Evolutionary conservation across 2,329 filamentous ascomycete species (phyloP).

Genomic region (Neofusicoccum sp.): DNA sequence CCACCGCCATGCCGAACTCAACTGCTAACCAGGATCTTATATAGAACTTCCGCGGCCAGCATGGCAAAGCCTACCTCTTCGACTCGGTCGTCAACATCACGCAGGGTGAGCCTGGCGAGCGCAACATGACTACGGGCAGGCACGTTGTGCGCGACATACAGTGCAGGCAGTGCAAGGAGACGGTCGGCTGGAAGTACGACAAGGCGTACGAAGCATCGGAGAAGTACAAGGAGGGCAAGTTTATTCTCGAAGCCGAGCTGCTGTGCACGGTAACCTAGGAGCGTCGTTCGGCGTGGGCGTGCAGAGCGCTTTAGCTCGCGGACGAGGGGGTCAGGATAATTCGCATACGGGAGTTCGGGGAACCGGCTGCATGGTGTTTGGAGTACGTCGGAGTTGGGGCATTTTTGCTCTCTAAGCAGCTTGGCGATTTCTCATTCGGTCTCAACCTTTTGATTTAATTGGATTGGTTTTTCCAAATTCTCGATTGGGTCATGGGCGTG

Average conservation of each 20-base stretch:
- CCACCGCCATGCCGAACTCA: background rate
- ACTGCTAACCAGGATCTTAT: background rate
- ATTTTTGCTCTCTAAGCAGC: background rate
- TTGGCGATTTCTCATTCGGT: background rate
- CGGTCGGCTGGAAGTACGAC: slow-evolving; percentile 98
- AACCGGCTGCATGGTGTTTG: slow-evolving; percentile 5
- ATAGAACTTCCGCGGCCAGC: slow-evolving; percentile 96
- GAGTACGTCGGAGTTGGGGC: background rate
- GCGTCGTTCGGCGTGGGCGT: slow-evolving; percentile 23
- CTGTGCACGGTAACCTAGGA: slow-evolving; percentile 66
- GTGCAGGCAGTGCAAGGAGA: slow-evolving; percentile 87
- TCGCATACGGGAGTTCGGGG: slow-evolving; percentile 4
- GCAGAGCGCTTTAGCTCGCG: background rate
- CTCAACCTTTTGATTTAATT: background rate
- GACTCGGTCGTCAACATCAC: slow-evolving; percentile 89
- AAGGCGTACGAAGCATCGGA: slow-evolving; percentile 89
- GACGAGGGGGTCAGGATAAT: background rate
- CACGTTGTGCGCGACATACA: slow-evolving; percentile 92
- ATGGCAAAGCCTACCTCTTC: slow-evolving; percentile 97
- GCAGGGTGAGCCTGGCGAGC: slow-evolving; percentile 79
- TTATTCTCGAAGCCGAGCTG: slow-evolving; percentile 89
- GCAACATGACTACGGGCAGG: slow-evolving; percentile 95
- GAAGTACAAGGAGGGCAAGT: slow-evolving; percentile 99
- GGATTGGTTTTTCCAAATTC: background rate
- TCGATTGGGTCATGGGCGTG: background rate